phyloP scores from a whole-genome alignment of 169 alveolate species.

The Cryptosporidium sp. region DNA sequence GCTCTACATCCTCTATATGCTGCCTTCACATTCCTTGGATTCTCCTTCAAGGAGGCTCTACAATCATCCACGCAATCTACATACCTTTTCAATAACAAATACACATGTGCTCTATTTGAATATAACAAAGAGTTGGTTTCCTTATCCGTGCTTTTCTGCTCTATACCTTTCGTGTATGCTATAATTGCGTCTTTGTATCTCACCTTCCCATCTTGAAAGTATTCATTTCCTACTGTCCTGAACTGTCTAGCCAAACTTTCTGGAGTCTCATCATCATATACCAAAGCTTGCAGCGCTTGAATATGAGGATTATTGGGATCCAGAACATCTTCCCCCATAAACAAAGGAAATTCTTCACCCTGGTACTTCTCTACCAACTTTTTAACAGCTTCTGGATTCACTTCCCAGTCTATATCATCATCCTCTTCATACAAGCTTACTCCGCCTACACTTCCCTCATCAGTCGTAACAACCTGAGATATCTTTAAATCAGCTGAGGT shows the following conservation, averaged over 20 bases:
- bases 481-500: not conserved
- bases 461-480: not conserved
- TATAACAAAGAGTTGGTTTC: constrained; percentile 60
- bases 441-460: not conserved
- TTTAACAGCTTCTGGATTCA: constrained; percentile 74
- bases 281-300: constrained; percentile 77
- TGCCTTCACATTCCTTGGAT: constrained; percentile 76
- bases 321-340: constrained; percentile 76
- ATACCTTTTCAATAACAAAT: constrained; percentile 60
- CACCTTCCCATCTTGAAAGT: constrained; percentile 67
- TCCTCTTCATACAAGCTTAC: constrained; percentile 18
- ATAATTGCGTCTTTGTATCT: constrained; percentile 42
- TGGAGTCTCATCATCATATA: constrained; percentile 78
- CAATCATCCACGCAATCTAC: constrained; percentile 77
- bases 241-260: constrained; percentile 71
- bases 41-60: constrained; percentile 60
- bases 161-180: constrained; percentile 71
- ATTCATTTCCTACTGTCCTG: constrained; percentile 45
- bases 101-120: constrained; percentile 76
- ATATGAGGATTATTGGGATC: constrained; percentile 73
- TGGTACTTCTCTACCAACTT: constrained; percentile 66
- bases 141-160: constrained; percentile 51
- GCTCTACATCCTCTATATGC: constrained; percentile 74
- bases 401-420: constrained; percentile 78
- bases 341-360: constrained; percentile 75